A percentile compares a stretch with the other conserved stretches of the same genome.
Evolutionary conservation across 2,329 filamentous ascomycete species (phyloP).

Genomic region (Clarireedia hainanense): DNA sequence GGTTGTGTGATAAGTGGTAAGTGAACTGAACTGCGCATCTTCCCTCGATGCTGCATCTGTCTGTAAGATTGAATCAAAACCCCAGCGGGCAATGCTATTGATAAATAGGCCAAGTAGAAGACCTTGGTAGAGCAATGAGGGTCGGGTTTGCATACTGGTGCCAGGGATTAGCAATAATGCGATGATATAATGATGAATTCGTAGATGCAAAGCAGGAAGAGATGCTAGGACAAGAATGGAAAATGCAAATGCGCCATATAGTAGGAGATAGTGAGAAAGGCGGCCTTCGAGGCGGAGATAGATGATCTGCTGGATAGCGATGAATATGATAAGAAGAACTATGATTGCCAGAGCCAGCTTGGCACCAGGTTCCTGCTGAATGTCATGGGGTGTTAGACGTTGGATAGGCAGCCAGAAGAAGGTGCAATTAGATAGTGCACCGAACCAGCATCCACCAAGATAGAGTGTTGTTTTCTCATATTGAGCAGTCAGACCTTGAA

Average conservation of each 20-base stretch:
- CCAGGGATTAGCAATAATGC: conserved; percentile 80
- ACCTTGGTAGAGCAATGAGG: conserved; percentile 80
- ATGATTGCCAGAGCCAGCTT: conserved; percentile 74
- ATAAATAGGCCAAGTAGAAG: conserved; percentile 85
- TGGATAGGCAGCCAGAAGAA: conserved; percentile 91
- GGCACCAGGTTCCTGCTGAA: conserved; percentile 82
- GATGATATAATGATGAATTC: conserved; percentile 93
- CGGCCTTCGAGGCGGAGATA: conserved; percentile 80
- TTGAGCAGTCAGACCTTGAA: conserved; percentile 69
- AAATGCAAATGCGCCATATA: conserved; percentile 63
- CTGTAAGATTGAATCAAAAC: conserved; percentile 81
- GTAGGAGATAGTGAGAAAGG: conserved; percentile 65
- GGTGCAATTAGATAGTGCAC: conserved; percentile 88
- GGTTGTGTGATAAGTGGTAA: conserved; percentile 48
- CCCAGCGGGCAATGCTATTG: conserved; percentile 90
- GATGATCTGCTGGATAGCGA: conserved; percentile 72
- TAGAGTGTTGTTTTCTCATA: conserved; percentile 86
- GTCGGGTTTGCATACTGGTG: conserved; percentile 80
- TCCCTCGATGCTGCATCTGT: conserved; percentile 65
- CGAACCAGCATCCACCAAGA: conserved; percentile 86
- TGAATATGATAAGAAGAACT: conserved; percentile 58
- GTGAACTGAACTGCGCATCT: conserved; percentile 55
- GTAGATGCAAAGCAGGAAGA: conserved; percentile 69
- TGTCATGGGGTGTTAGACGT: conserved; percentile 79
- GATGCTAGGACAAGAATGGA: conserved; percentile 63